Base-by-base conservation (phyloP, 1,284 basidiomycete species). In the Lentinula novae-zelandiae region DNA sequence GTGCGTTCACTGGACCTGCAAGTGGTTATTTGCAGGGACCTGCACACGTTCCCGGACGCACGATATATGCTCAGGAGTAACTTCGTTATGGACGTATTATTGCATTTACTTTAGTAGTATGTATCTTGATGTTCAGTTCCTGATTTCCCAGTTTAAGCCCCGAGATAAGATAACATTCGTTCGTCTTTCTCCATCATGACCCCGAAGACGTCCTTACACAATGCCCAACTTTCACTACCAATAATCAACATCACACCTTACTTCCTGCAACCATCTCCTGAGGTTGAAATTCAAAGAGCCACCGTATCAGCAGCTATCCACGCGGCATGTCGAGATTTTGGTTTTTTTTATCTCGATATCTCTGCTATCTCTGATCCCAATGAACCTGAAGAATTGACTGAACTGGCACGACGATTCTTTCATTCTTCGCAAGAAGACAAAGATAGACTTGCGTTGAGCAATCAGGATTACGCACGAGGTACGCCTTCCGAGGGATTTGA, bases 291-390 rank as follows among this genome's bases (percentile, higher is more conserved):
- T 12, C 67, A 70, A n/a, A 76, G 83, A 36, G 69, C 76, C 12
- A 75, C 78, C 1, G 80, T 82, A 0, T 83, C 89, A 4, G 75
- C 78, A 17, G 82, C 83, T 0, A 73, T 95, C 9, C 92, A 95
- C 69, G 69, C 75, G 0, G 92, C 92, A 12, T 94, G 91, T 69
- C 69, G 87, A 17, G 77, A 90, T 60, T 91, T 85, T 61, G 93
- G 93, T 0, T 95, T 95, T 79, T 93, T 95, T 75, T 96, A 95
- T 71, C 78, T 95, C 54, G 82, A 90, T 60, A 79, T 93, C 48
- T 81, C 82, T 8, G 73, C 78, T 1, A 89, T 80, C 65, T 72
- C 86, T 17, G 75, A 84, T 44, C 72, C 73, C 0, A 69, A 75
- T 0, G 88, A 93, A 66, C 81, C 88, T n/a, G 82, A 86, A 42